Evolutionary conservation across 2,329 filamentous ascomycete genomes (phyloP).

Genomic region (Phaeomoniella chlamydospora): DNA sequence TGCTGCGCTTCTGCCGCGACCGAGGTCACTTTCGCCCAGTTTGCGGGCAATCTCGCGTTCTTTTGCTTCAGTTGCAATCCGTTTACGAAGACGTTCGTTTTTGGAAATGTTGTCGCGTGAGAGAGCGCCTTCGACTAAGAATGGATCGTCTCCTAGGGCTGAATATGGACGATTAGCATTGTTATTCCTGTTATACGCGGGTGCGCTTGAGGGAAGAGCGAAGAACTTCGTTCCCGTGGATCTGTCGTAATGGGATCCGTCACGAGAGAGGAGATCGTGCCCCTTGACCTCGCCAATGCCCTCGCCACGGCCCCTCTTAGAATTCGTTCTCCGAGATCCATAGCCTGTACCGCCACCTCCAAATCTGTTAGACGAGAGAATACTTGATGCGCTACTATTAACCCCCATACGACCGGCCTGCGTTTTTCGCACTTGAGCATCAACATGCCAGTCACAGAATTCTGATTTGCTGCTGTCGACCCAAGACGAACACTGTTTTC

Average conservation of each 20-base stretch:
- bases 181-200: constrained; percentile 4
- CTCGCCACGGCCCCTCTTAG: constrained; percentile 23
- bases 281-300: constrained; percentile 9
- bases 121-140: constrained; percentile 22
- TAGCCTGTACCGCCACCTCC: constrained; percentile 15
- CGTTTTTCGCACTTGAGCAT: constrained; percentile 61
- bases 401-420: constrained; percentile 60
- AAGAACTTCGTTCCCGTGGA: constrained; percentile 29
- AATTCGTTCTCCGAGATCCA: constrained; percentile 17
- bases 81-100: constrained; percentile 25
- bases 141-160: constrained; percentile 25
- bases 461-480: constrained; percentile 78
- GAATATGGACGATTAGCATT: constrained; percentile 6
- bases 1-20: constrained; percentile 15
- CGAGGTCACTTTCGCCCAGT: constrained; percentile 15
- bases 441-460: constrained; percentile 86
- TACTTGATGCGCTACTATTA: constrained; percentile 40
- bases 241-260: constrained; percentile 23
- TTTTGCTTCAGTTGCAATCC: constrained; percentile 25
- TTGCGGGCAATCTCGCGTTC: constrained; percentile 29
- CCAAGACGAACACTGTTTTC: constrained; percentile 67
- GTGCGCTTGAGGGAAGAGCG: constrained; percentile 16
- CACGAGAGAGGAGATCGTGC: constrained; percentile 17
- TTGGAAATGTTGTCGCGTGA: constrained; percentile 23
- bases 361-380: constrained; percentile 29